Percentiles rank a stretch among this genome's conserved stretches.
Evolutionary conservation across 257 asterid species (phyloP).

Genomic region (Salvia miltiorrhiza): DNA sequence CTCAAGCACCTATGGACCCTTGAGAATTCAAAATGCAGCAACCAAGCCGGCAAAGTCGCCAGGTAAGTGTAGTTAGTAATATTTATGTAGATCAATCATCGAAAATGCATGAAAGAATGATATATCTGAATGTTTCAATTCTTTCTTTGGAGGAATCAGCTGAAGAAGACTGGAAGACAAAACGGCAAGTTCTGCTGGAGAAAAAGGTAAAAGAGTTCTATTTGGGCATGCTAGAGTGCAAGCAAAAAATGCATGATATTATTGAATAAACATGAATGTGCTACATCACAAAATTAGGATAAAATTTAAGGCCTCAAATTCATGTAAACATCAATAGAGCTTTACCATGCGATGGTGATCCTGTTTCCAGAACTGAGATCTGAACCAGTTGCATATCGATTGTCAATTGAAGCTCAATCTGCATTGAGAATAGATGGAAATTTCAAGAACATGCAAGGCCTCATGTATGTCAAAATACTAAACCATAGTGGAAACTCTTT

Average conservation of each 20-base stretch:
- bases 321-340: not conserved
- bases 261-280: not conserved
- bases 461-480: not conserved
- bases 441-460: not conserved
- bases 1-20: slow-evolving; percentile 22
- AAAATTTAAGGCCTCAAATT: not conserved
- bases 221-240: not conserved
- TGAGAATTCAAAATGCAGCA: slow-evolving; percentile 56
- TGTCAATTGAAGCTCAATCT: not conserved
- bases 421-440: not conserved
- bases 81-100: not conserved
- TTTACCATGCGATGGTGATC: not conserved
- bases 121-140: slow-evolving; percentile 10
- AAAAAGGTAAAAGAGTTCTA: slow-evolving; percentile 48
- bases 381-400: not conserved
- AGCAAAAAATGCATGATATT: not conserved
- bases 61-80: slow-evolving; percentile 38
- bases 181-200: slow-evolving; percentile 63
- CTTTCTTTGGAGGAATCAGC: slow-evolving; percentile 52
- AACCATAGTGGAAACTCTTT: not conserved
- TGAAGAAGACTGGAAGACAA: slow-evolving; percentile 89
- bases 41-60: slow-evolving; percentile 81
- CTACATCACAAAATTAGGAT: not conserved
- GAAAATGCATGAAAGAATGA: not conserved
- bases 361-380: not conserved